phyloP scores from a whole-genome alignment of 768 basidiomycete species.

The Pilatotrama ljubarskyi region DNA sequence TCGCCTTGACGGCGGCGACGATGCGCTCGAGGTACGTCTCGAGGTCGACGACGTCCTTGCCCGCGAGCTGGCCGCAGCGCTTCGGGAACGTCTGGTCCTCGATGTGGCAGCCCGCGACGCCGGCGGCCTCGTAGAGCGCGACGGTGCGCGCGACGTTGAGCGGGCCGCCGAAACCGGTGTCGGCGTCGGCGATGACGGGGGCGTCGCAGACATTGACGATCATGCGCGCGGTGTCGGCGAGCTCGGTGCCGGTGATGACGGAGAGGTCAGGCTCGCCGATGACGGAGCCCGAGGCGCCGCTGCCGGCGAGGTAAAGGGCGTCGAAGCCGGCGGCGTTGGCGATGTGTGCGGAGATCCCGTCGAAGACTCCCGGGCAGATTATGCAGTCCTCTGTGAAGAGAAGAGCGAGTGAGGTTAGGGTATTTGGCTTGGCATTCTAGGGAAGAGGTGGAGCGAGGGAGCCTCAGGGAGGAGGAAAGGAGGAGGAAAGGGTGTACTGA shows the following conservation, averaged over 20 bases:
- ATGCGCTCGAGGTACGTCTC: slow-evolving; percentile 31
- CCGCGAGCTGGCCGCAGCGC: slow-evolving; percentile 29
- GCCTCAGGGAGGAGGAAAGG: no score
- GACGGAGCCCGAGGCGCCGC: slow-evolving; percentile 26
- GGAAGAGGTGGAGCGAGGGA: background rate
- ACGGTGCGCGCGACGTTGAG: slow-evolving; percentile 28
- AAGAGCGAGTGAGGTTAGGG: background rate
- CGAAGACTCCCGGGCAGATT: slow-evolving; percentile 28
- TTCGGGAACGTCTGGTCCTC: slow-evolving; percentile 32
- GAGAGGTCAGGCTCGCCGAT: slow-evolving; percentile 30
- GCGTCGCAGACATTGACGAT: slow-evolving; percentile 23
- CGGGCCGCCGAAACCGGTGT: slow-evolving; percentile 30
- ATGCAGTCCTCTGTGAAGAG: slow-evolving; percentile 23
- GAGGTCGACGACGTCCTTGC: slow-evolving; percentile 29
- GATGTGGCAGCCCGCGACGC: slow-evolving; percentile 30
- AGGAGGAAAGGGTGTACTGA: background rate
- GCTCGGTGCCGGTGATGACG: slow-evolving; percentile 28
- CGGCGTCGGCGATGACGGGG: slow-evolving; percentile 28
- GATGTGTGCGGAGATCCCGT: slow-evolving; percentile 30
- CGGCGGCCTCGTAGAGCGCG: slow-evolving; percentile 27
- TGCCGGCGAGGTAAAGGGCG: slow-evolving; percentile 29
- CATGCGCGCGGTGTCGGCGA: slow-evolving; percentile 26
- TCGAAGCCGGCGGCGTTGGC: slow-evolving; percentile 28
- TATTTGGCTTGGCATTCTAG: no score
- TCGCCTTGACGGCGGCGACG: slow-evolving; percentile 26